Conservation (phyloP, 2,329 filamentous ascomycete genomes). For the Tolypocladium pustulatum region DNA sequence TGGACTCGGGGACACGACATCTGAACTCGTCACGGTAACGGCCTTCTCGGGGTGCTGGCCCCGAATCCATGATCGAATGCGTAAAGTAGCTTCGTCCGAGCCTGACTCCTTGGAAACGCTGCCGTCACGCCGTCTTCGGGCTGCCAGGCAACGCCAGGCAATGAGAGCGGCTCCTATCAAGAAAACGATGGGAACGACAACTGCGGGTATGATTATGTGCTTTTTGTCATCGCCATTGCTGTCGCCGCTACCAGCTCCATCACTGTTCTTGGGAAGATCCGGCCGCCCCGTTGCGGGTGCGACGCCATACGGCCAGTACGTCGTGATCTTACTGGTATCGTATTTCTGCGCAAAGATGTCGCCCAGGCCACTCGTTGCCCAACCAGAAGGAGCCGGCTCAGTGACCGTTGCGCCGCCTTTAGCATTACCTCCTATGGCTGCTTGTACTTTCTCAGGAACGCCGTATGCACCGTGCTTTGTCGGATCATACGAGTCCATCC, state of each 20-base stretch:
- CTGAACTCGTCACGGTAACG: conserved; percentile 31
- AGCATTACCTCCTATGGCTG: conserved; percentile 56
- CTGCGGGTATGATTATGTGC: conserved; percentile 6
- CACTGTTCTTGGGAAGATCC: conserved; percentile 3
- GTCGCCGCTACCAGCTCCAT: conserved; percentile 13
- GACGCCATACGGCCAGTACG: conserved; percentile 48
- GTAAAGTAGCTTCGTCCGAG: conserved; percentile 34
- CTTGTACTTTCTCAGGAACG: conserved; percentile 54
- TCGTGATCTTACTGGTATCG: conserved; percentile 41
- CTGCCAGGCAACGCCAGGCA: conserved; percentile 42
- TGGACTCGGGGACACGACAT: conserved; percentile 27
- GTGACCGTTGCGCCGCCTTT: conserved; percentile 61
- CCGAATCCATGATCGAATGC: conserved; percentile 42
- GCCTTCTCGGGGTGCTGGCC: conserved; percentile 33
- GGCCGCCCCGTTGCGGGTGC: conserved; percentile 7
- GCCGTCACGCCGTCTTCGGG: conserved; percentile 23
- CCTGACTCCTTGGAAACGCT: conserved; percentile 24
- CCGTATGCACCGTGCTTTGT: conserved; percentile 52
- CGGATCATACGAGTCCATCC: conserved; percentile 62
- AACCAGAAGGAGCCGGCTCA: conserved; percentile 48
- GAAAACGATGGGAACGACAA: conserved; percentile 5
- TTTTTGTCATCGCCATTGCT: conserved; percentile 8
- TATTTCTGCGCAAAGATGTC: conserved; percentile 46
- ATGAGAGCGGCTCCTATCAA: conserved; percentile 23
- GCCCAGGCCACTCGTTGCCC: conserved; percentile 36